These are phyloP conservation scores for Achaetomium macrosporum DNA, from an alignment of 2,329 filamentous ascomycete genomes.

Conservation along the genomic window DNA sequence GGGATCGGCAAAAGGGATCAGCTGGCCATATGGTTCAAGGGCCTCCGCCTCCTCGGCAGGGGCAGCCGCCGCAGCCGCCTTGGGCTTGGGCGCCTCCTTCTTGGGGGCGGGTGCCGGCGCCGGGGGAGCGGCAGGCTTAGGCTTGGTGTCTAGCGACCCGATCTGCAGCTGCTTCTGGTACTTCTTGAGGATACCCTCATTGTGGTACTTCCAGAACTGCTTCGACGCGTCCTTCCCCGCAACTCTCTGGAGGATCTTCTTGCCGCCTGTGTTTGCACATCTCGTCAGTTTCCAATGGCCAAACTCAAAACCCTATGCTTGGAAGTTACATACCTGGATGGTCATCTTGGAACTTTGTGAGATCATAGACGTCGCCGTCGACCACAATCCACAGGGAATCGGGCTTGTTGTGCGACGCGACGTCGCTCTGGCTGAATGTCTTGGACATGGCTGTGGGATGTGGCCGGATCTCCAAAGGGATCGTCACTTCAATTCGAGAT, in stretches of 20 bases:
- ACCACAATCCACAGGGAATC: slow-evolving; percentile 84
- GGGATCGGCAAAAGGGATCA: slow-evolving; percentile 89
- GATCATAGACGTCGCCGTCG: slow-evolving; percentile 91
- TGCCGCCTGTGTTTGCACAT: slow-evolving; percentile 41
- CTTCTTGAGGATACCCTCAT: slow-evolving; percentile 82
- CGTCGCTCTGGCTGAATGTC: slow-evolving; percentile 76
- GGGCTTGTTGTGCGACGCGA: slow-evolving; percentile 85
- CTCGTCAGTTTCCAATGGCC: background rate
- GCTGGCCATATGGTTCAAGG: slow-evolving; percentile 75
- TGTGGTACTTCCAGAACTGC: slow-evolving; percentile 72
- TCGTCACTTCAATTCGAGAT: background rate
- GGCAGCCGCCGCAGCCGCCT: slow-evolving; percentile 31
- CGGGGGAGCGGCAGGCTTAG: slow-evolving; percentile 56
- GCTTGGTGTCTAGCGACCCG: slow-evolving; percentile 85
- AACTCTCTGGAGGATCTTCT: slow-evolving; percentile 59
- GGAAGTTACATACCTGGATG: slow-evolving; percentile 60
- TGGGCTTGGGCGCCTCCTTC: slow-evolving; percentile 33
- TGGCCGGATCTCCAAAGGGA: background rate
- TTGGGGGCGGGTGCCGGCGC: slow-evolving; percentile 43
- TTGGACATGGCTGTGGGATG: slow-evolving; percentile 64
- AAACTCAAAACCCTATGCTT: background rate
- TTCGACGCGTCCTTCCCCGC: slow-evolving; percentile 62
- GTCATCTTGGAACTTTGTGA: slow-evolving; percentile 82
- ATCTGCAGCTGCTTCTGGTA: slow-evolving; percentile 71
- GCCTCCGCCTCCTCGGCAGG: slow-evolving; percentile 57